Conservation (phyloP, 345 rosid genomes). For the Pistacia atlantica region DNA sequence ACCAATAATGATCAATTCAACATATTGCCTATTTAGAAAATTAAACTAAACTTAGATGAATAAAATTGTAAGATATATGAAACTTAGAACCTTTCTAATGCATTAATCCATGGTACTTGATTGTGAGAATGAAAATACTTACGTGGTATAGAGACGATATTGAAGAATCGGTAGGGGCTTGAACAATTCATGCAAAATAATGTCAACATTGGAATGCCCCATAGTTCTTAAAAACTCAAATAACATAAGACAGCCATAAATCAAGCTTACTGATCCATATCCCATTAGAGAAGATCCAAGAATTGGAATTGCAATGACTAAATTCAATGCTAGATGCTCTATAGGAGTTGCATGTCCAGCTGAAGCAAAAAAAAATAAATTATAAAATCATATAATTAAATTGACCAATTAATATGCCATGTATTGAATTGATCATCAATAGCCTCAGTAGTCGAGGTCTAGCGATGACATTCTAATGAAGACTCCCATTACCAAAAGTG, state of each 20-base stretch:
- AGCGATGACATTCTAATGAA: too few species aligned
- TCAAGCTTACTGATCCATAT: conserved; percentile 55
- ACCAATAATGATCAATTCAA: too few species aligned
- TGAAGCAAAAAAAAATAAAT: conserved; percentile 25
- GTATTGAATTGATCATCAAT: too few species aligned
- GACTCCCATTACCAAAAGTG: too few species aligned
- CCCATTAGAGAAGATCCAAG: conserved; percentile 63
- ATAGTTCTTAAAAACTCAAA: conserved; percentile 81
- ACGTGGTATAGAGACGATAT: conserved; percentile 90
- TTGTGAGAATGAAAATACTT: conserved; percentile 27
- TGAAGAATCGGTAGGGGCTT: conserved; percentile 50
- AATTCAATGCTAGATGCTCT: conserved; percentile 60
- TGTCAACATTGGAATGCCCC: conserved; percentile 83
- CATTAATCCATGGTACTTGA: background rate
- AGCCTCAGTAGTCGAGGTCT: too few species aligned
- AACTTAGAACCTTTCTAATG: background rate
- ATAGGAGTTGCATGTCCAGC: conserved; percentile 67
- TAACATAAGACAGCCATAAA: conserved; percentile 55
- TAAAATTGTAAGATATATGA: background rate
- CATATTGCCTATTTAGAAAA: background rate
- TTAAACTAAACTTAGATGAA: too few species aligned
- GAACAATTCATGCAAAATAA: conserved; percentile 62
- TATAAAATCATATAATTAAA: background rate
- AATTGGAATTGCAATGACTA: conserved; percentile 68
- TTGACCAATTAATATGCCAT: background rate